These are phyloP conservation scores for Triticum timopheevii DNA, from an alignment of 176 grass and related monocot species.

Conservation along the genomic window DNA sequence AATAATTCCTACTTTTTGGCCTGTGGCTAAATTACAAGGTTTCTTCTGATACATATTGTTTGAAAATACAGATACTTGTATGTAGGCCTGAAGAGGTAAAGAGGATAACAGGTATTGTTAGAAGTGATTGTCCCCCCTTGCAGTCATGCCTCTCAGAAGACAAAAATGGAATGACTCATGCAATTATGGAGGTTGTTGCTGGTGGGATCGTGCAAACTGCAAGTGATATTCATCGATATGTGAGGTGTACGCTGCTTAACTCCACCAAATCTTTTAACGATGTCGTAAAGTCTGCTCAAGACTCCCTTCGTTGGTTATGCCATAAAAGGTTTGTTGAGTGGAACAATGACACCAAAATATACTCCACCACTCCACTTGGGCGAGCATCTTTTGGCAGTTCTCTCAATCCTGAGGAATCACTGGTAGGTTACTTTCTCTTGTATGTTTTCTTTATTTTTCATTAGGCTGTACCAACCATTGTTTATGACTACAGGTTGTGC, in stretches of 20 bases:
- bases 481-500: constrained; percentile 63
- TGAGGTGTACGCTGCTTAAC: constrained; percentile 92
- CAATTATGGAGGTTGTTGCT: constrained; percentile 97
- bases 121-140: constrained; percentile 68
- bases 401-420: constrained; percentile 91
- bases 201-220: constrained; percentile 96
- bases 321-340: constrained; percentile 86
- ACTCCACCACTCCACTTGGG: constrained; percentile 81
- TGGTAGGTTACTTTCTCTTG: constrained; percentile 51
- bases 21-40: background rate
- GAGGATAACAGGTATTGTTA: constrained; percentile 72
- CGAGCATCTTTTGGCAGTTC: constrained; percentile 93
- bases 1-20: background rate
- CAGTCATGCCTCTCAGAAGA: constrained; percentile 94
- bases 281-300: constrained; percentile 96
- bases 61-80: constrained; percentile 86
- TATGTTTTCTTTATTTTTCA: constrained; percentile 22
- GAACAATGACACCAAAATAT: constrained; percentile 78
- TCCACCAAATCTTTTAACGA: constrained; percentile 93
- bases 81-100: constrained; percentile 87
- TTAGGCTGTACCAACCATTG: constrained; percentile 12
- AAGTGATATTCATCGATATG: constrained; percentile 90
- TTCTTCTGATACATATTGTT: constrained; percentile 20
- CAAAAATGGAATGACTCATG: constrained; percentile 99
- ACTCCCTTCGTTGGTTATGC: constrained; percentile 96